Evolutionary conservation across 1,284 basidiomycete genomes (phyloP), one percentile per base, ranked within the genome.

Genomic region (Fomes fomentarius): DNA sequence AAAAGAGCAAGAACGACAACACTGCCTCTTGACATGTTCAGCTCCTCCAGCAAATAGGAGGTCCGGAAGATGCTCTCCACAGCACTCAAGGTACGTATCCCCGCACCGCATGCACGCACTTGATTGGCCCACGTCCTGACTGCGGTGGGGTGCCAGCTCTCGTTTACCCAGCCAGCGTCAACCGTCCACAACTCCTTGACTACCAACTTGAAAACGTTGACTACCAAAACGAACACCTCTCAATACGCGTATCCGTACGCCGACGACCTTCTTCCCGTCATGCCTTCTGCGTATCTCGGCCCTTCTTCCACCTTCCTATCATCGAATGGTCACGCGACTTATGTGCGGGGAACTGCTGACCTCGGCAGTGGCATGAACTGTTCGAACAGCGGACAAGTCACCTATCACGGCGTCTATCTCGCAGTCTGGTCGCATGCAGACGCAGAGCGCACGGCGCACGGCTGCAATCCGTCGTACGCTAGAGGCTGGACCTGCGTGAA

Each of bases 341-440:
- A 58, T 34, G 35, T 71, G 26, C 68, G 77, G 25, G 63, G 72
- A 12, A 68, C 74, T 6, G 47, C 41, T 33, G 66, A 73, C 31
- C 70, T 76, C 43, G 70, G 75, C 8, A 70, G 71, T 14, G 67
- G 74, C 43, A 75, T 72, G 34, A 69, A 73, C 22, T 75, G 73
- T 30, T 65, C 65, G 15, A 63, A 59, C 33, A 71, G 65, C 62
- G 58, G 55, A 15, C 89, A 83, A 26, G 69, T 90, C 56, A 87
- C 88, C 11, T 96, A 94, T 69, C 85, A 96, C 67, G 94, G 93
- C 40, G 93, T 95, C 30, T 94, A 92, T 60, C 78, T 97, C 47
- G 94, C 92, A 3, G 93, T 96, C 0, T 97, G 93, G 94, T 93
- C 91, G 9, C 93, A 95, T 66, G 94, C 93, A 25, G 94, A 97